Base-by-base conservation (phyloP, 441 rosid genomes). In the Populus hybrid region DNA sequence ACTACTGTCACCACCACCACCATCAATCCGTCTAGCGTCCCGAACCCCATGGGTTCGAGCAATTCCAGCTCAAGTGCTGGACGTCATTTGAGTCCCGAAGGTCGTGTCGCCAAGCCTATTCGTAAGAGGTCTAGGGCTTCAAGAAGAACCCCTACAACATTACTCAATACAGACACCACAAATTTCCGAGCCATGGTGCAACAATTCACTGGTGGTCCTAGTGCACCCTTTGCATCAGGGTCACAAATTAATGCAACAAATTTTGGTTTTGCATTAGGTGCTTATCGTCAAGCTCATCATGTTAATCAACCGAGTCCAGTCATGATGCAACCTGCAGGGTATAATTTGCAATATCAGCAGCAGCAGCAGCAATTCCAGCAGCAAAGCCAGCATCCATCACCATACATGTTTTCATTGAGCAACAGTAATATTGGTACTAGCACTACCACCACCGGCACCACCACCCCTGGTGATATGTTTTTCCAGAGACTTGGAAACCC, bases 151-250 rank as follows among this genome's bases (percentile, higher is more conserved):
- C 99, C 99, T 0, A 95, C 99, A 54, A 95, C 99, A 8, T 82
- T 93, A 67, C 83, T 95, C 63, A 93, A 88, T 76, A 95, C 99
- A 0, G 95, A 93, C 84, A 90, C 97, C 10, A 24, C 95, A 1
- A 95, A 95, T 73, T 95, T 95, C 80, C 85, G 99, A 24, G 94
- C 98, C 83, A 88, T 95, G 97, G 98, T 95, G 30, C 99, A 95
- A 30, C 99, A 93, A 34, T 95, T 87, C 84, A 95, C 99, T 0
- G 99, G 99, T 0, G 93, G 95, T n/a, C 97, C 97, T 8, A 85
- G 80, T 4, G 89, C 92, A 6, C 85, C 80, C 36, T 87, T 86
- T 57, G 78, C 82, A 0, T 21, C 85, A 1, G 85, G 81, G 5
- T 24, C 84, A 16, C 86, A 73, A 12, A 82, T 76, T 2, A 59